Conservation (phyloP, 306 rosid species). For the Quercus engelmannii region DNA sequence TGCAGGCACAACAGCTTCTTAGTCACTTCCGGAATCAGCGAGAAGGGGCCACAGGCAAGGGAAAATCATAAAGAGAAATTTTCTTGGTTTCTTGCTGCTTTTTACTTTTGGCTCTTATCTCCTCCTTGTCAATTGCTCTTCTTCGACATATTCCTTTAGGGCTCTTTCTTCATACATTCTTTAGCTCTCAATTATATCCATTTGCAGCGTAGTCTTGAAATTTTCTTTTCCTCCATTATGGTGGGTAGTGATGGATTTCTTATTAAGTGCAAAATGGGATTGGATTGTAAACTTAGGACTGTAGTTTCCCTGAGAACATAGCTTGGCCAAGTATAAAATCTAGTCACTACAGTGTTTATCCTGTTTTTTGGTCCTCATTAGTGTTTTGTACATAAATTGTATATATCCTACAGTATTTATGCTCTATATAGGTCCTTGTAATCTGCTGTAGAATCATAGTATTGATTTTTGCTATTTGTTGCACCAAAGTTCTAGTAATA, state of each 20-base stretch:
- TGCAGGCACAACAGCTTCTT: conserved; percentile 95
- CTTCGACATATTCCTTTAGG: conserved; percentile 7
- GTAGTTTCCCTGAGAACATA: conserved; percentile 17
- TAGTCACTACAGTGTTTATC: conserved; percentile 6
- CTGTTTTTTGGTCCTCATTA: conserved; percentile 9
- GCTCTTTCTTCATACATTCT: conserved; percentile 37
- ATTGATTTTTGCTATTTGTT: neutral
- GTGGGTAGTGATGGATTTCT: conserved; percentile 20
- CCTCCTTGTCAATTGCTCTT: conserved; percentile 8
- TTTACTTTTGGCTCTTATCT: conserved; percentile 4
- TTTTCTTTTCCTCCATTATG: neutral
- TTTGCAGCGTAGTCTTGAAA: conserved; percentile 10
- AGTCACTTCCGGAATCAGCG: conserved; percentile 85
- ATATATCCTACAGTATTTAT: conserved; percentile 26
- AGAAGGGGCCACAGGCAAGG: conserved; percentile 60
- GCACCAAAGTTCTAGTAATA: neutral
- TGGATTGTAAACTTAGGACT: conserved; percentile 22
- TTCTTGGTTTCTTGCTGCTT: conserved; percentile 25
- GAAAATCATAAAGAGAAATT: conserved; percentile 48
- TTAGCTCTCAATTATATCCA: conserved; percentile 30
- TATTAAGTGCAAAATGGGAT: conserved; percentile 22
- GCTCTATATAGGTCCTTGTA: neutral
- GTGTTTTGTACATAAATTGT: conserved; percentile 39
- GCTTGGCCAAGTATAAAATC: conserved; percentile 14
- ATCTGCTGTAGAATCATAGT: conserved; percentile 6